A percentile compares a stretch with the other conserved stretches of the same genome.
phyloP scores from a whole-genome alignment of 352 stramenopile genomes.

The Aphanomyces invadans region DNA sequence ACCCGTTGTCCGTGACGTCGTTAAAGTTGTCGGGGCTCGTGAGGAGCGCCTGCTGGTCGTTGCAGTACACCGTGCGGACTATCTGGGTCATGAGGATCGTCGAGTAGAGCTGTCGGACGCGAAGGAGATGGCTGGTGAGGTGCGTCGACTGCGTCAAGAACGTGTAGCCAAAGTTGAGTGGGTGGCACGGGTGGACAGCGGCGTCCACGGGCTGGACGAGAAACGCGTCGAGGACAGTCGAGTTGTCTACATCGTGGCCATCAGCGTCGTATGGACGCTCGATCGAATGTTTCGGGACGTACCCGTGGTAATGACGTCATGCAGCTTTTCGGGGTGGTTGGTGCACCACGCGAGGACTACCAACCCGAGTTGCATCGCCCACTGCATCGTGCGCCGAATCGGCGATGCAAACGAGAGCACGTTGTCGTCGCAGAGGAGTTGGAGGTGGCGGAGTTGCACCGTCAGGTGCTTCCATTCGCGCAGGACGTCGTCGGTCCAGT shows the following conservation, averaged over 20 bases:
- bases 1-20: conserved; percentile 38
- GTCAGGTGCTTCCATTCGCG: conserved; percentile 77
- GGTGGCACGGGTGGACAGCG: conserved; percentile 3
- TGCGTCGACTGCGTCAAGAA: conserved; percentile 44
- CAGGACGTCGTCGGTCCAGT: conserved; percentile 66
- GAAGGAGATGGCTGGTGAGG: conserved; percentile 29
- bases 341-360: conserved; percentile 71
- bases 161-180: conserved; percentile 52
- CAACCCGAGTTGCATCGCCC: conserved; percentile 62
- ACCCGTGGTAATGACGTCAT: conserved; percentile 51
- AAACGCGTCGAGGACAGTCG: background rate
- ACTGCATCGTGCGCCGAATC: conserved; percentile 47
- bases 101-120: conserved; percentile 77
- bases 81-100: conserved; percentile 77
- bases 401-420: conserved; percentile 46
- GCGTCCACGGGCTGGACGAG: background rate
- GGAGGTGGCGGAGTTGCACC: conserved; percentile 71
- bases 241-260: background rate
- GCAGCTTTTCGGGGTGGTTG: conserved; percentile 52
- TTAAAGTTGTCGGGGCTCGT: conserved; percentile 29
- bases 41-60: conserved; percentile 49
- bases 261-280: background rate
- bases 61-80: conserved; percentile 60
- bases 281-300: conserved; percentile 29
- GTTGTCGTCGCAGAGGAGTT: conserved; percentile 51